phyloP scores from a whole-genome alignment of 2,329 filamentous ascomycete genomes.

The Trichoderma arundinaceum region DNA sequence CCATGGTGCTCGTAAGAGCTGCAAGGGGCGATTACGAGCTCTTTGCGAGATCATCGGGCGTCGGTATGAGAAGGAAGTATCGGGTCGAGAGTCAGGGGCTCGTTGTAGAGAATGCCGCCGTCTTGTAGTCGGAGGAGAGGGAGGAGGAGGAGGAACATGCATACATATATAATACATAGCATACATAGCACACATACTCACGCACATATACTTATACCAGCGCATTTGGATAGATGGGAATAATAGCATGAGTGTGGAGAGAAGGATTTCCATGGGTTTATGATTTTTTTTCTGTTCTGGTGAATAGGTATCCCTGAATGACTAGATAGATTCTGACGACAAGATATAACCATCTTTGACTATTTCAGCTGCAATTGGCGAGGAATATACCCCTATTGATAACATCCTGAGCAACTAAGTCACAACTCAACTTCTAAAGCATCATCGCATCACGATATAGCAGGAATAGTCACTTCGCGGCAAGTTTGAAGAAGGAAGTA shows the following conservation, averaged over 20 bases:
- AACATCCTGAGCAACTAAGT: neutral
- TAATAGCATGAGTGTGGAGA: neutral
- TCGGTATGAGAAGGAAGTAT: constrained; percentile 81
- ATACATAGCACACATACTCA: constrained; percentile 2
- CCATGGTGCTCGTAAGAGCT: constrained; percentile 82
- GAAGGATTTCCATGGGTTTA: too few species aligned
- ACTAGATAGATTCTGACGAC: neutral
- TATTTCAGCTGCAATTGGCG: too few species aligned
- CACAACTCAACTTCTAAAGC: too few species aligned
- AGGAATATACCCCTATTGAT: too few species aligned
- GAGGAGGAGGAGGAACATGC: neutral
- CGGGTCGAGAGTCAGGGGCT: constrained; percentile 81
- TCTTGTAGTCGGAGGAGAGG: constrained; percentile 48
- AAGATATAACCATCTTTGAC: too few species aligned
- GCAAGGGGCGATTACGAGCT: constrained; percentile 65
- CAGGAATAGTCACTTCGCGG: neutral
- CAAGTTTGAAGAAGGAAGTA: neutral
- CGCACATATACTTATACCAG: constrained; percentile 4
- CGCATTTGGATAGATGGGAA: neutral
- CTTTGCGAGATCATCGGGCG: constrained; percentile 65
- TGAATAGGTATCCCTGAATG: neutral
- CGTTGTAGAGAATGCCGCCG: constrained; percentile 77
- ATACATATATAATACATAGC: constrained; percentile 5
- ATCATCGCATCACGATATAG: too few species aligned
- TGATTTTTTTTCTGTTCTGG: neutral